A percentile compares a stretch with the other conserved stretches of the same genome.
These are phyloP conservation scores for Waltergamsia citrina DNA, from an alignment of 2,329 filamentous ascomycete genomes.

Conservation along the genomic window DNA sequence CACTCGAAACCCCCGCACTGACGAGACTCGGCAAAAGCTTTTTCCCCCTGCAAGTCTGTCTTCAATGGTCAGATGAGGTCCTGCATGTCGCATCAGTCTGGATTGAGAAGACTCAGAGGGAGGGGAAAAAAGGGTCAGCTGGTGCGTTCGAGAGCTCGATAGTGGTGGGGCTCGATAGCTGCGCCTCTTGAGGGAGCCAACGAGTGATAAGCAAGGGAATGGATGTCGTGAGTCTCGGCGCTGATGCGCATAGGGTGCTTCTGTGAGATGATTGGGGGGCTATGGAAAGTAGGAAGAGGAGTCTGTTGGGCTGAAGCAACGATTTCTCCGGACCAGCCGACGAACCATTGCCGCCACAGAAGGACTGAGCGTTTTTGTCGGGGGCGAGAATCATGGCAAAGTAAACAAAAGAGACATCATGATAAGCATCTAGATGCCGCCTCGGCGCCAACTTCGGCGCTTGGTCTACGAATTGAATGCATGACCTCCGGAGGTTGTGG, in stretches of 20 bases:
- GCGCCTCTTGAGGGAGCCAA: background rate
- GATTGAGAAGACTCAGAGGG: background rate
- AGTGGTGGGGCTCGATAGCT: slow-evolving; percentile 1
- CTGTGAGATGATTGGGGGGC: slow-evolving; percentile 1
- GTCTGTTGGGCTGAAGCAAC: background rate
- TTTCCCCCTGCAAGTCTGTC: background rate
- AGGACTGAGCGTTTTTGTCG: no score
- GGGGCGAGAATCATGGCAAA: no score
- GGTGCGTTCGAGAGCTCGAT: background rate
- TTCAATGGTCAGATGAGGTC: background rate
- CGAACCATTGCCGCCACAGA: no score
- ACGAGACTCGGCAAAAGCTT: slow-evolving; percentile 1
- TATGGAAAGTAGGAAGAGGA: background rate
- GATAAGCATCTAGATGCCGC: no score
- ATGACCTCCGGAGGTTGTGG: no score
- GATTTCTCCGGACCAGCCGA: background rate
- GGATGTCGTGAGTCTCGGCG: background rate
- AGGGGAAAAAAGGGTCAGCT: background rate
- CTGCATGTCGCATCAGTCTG: slow-evolving; percentile 4
- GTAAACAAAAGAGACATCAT: slow-evolving; percentile 1
- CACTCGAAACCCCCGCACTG: slow-evolving; percentile 3
- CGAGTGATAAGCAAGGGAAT: background rate
- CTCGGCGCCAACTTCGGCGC: no score
- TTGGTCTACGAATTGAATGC: no score
- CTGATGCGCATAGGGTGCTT: background rate